phyloP scores from a whole-genome alignment of 768 basidiomycete genomes.

The Trametes meyenii region DNA sequence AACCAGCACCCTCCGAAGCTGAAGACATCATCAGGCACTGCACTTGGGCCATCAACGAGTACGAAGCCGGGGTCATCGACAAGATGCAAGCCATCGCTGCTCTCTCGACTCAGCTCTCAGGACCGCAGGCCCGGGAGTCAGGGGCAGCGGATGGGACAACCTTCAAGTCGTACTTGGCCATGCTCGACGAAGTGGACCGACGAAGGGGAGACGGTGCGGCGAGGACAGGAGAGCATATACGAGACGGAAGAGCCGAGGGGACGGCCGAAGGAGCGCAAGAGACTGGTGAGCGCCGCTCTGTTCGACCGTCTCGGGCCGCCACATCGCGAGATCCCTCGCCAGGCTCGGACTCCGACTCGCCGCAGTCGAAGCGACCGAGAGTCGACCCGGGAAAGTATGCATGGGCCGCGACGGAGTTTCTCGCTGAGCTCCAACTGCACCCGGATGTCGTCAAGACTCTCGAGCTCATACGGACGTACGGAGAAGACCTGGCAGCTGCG shows the following conservation, averaged over 20 bases:
- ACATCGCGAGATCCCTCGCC: background rate
- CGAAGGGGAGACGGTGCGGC: background rate
- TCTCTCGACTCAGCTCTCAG: background rate
- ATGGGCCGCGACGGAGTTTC: background rate
- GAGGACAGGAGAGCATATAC: background rate
- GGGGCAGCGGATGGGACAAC: background rate
- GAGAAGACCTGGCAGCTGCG: conserved; percentile 6
- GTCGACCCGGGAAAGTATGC: background rate
- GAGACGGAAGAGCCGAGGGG: background rate
- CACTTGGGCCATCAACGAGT: background rate
- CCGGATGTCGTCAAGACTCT: background rate
- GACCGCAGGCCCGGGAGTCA: background rate
- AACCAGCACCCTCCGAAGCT: background rate
- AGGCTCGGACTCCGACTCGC: background rate
- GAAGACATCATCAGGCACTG: background rate
- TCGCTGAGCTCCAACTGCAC: background rate
- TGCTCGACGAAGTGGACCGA: conserved; percentile 5
- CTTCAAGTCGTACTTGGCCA: background rate
- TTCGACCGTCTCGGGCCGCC: background rate
- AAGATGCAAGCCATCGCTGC: background rate
- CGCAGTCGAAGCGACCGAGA: background rate
- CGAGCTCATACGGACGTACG: background rate
- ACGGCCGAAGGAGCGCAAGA: background rate
- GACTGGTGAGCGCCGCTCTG: background rate
- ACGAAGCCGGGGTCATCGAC: background rate